Conservation (phyloP, 225 moss, liverwort and hornwort genomes). For the Sphagnum tenellum region DNA sequence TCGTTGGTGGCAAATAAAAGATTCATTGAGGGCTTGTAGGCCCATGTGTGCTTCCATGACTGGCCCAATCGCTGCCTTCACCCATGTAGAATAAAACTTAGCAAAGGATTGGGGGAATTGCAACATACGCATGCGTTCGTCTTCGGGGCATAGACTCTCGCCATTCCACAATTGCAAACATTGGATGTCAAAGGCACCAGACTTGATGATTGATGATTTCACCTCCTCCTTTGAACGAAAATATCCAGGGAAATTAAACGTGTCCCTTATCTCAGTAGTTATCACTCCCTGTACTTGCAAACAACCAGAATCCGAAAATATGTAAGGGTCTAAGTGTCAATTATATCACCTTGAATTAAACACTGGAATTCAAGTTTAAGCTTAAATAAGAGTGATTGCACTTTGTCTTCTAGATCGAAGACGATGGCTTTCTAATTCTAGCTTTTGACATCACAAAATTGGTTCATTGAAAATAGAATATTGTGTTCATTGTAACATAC, state of each 20-base stretch:
- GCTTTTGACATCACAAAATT: no score
- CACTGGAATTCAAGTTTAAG: neutral
- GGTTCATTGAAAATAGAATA: no score
- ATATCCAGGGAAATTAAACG: constrained; percentile 63
- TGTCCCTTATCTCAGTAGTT: constrained; percentile 30
- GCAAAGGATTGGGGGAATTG: constrained; percentile 38
- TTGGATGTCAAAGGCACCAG: constrained; percentile 25
- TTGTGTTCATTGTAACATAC: constrained; percentile 11
- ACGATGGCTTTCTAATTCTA: no score
- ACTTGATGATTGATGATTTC: constrained; percentile 23
- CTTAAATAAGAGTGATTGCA: neutral
- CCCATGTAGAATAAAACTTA: constrained; percentile 62
- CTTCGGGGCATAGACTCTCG: constrained; percentile 30
- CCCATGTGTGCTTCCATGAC: constrained; percentile 67
- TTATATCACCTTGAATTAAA: no score
- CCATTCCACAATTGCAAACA: constrained; percentile 43
- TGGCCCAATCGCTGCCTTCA: constrained; percentile 52
- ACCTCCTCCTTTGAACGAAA: constrained; percentile 47
- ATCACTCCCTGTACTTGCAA: constrained; percentile 28
- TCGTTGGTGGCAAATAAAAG: constrained; percentile 35
- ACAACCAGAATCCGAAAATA: neutral
- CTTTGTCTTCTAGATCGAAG: no score
- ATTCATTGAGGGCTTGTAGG: constrained; percentile 26
- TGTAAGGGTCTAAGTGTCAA: no score
- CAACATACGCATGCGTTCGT: constrained; percentile 22